phyloP scores from a whole-genome alignment of 352 stramenopile species.

The Pythium aristosporum region DNA sequence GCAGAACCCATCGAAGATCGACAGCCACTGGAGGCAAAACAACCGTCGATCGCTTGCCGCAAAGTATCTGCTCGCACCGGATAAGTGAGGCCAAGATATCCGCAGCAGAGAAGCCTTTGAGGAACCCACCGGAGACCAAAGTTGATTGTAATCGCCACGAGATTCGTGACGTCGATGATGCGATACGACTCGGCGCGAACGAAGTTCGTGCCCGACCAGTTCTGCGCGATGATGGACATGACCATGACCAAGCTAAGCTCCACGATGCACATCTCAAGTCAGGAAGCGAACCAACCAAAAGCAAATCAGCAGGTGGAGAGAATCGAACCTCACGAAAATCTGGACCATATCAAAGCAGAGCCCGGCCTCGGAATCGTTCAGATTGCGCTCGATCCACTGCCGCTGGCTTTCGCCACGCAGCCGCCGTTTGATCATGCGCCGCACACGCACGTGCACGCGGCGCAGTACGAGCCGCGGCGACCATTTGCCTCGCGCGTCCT shows the following conservation, averaged over 20 bases:
- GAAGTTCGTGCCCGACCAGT: constrained; percentile 46
- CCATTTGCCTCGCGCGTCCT: constrained; percentile 12
- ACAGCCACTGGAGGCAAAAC: constrained; percentile 63
- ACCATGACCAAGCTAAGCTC: constrained; percentile 49
- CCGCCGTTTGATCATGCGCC: constrained; percentile 49
- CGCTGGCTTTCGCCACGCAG: constrained; percentile 65
- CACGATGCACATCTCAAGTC: background rate
- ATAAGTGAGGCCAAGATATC: background rate
- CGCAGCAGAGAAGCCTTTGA: background rate
- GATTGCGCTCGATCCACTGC: constrained; percentile 71
- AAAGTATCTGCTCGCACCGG: constrained; percentile 43
- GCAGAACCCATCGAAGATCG: constrained; percentile 51
- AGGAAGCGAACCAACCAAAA: background rate
- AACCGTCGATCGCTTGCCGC: constrained; percentile 57
- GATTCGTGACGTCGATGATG: constrained; percentile 48
- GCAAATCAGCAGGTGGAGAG: background rate
- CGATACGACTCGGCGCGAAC: constrained; percentile 33
- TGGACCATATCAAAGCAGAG: constrained; percentile 55
- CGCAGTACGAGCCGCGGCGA: constrained; percentile 3
- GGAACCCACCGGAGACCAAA: constrained; percentile 41
- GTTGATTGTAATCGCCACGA: constrained; percentile 43
- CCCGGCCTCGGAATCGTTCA: constrained; percentile 64
- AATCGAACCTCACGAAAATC: constrained; percentile 43
- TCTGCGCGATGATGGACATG: constrained; percentile 58
- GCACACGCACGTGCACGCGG: constrained; percentile 18